A percentile compares a stretch with the other conserved stretches of the same genome.
Evolutionary conservation across 352 stramenopile species (phyloP).

Genomic region (Elongisporangium undulatum): DNA sequence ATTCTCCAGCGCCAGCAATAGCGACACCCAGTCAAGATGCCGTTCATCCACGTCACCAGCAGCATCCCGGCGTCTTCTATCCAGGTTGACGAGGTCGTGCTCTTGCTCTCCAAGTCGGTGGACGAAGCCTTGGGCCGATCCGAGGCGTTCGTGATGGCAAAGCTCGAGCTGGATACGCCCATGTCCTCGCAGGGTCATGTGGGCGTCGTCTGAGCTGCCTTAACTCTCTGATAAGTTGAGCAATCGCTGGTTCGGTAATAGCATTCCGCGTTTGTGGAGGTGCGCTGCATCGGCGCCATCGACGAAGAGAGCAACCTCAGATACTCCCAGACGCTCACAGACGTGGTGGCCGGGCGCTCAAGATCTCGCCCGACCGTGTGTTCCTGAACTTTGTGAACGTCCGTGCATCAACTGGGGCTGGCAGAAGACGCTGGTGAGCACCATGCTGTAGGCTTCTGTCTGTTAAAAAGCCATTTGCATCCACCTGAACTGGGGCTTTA

Average conservation of each 20-base stretch:
- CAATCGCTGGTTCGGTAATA: too few species aligned
- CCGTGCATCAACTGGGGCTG: constrained; percentile 6
- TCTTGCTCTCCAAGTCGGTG: neutral
- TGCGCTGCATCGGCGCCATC: neutral
- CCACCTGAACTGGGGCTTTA: too few species aligned
- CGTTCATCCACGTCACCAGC: constrained; percentile 3
- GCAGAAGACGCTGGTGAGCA: too few species aligned
- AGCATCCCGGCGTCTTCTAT: neutral
- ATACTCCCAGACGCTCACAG: constrained; percentile 1
- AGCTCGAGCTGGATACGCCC: neutral
- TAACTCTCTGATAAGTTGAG: too few species aligned
- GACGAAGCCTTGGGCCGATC: neutral
- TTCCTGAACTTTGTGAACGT: constrained; percentile 18
- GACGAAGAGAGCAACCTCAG: neutral
- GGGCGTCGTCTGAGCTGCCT: too few species aligned
- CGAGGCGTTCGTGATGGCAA: neutral
- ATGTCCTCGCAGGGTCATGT: constrained; percentile 3
- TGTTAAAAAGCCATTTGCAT: too few species aligned
- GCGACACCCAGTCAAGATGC: neutral
- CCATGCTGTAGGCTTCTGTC: too few species aligned
- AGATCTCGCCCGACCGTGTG: constrained; percentile 16
- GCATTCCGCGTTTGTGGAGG: neutral
- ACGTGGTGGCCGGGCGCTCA: constrained; percentile 9
- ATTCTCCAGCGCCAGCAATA: too few species aligned
- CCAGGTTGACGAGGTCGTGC: neutral